Base-by-base conservation (phyloP, 352 stramenopile species). In the Globisporangium cederbergense region DNA sequence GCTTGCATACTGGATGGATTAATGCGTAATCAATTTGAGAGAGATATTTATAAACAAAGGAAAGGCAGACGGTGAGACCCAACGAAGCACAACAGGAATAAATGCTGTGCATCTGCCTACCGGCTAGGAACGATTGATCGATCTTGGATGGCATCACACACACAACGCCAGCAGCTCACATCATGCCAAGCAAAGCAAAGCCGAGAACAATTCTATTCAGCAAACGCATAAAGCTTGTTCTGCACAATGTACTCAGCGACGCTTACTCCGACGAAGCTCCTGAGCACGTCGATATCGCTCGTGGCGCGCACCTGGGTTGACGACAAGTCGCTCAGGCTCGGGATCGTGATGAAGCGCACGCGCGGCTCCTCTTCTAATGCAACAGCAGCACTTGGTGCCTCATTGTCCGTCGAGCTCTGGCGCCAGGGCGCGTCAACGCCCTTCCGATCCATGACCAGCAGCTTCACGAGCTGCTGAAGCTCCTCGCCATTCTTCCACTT, bases 401-500 rank as follows among this genome's bases (percentile, higher is more conserved):
- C 40, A 2, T 8, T 30, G 30, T 20, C 28, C 3, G 0, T 28
- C 9, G 3, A 18, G n/a, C 34, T 34, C 58, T 73, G 66, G 42
- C 62, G 72, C 67, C 72, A 86, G 10, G 67, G 65, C 5, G 74
- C 73, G 4, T 79, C 79, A 13, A 86, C 66, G 20, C 87, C 88
- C 49, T 86, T 68, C 16, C 86, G 83, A 57, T 76, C 73, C 58
- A 96, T 86, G 30, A 95, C 86, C 11, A 95, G 68, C 5, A 96
- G 58, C 47, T 81, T 77, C 0, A 93, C 73, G 4, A 86, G 66
- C 34, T 75, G 75, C 72, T 88, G 74, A 1, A 96, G 75, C 63
- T 91, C 77, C 18, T 95, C 75, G 3, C 82, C 87, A 34, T 77
- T 68, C 62, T 97, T 97, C 89, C 89, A 97, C 70, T 97, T 97